Conservation (phyloP, 2,329 filamentous ascomycete species). For the Neurospora sp. region DNA sequence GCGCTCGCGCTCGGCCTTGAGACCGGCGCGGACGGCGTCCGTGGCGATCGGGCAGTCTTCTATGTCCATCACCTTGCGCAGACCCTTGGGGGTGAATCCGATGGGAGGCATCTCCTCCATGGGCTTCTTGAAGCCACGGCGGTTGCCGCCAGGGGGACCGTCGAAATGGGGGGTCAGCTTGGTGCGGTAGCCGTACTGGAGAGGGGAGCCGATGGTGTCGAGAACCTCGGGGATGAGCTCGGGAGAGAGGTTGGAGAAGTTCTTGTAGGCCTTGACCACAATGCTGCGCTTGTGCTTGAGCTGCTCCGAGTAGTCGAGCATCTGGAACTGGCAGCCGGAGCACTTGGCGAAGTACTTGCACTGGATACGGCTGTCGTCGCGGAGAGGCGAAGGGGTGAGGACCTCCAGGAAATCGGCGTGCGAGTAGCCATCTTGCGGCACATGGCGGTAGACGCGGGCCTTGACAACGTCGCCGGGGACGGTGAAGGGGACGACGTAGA, state of each 20-base stretch:
- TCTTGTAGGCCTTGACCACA: conserved; percentile 81
- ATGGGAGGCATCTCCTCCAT: conserved; percentile 65
- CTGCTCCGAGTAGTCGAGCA: conserved; percentile 83
- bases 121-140: conserved; percentile 39
- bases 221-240: conserved; percentile 64
- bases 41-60: conserved; percentile 97
- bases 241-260: conserved; percentile 77
- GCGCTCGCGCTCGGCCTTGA: conserved; percentile 67
- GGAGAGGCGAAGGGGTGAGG: conserved; percentile 58
- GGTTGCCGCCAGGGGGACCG: conserved; percentile 50
- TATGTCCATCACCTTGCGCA: conserved; percentile 73
- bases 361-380: conserved; percentile 65
- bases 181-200: conserved; percentile 89
- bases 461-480: conserved; percentile 74
- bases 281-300: conserved; percentile 75
- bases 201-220: conserved; percentile 80
- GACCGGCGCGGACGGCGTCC: conserved; percentile 67
- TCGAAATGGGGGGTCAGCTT: conserved; percentile 97
- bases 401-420: conserved; percentile 77
- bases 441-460: conserved; percentile 69
- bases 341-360: conserved; percentile 85
- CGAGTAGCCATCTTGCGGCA: conserved; percentile 55
- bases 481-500: conserved; percentile 84
- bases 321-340: conserved; percentile 94
- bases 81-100: conserved; percentile 85